phyloP scores from a whole-genome alignment of 257 asterid genomes.

The Echium plantagineum region DNA sequence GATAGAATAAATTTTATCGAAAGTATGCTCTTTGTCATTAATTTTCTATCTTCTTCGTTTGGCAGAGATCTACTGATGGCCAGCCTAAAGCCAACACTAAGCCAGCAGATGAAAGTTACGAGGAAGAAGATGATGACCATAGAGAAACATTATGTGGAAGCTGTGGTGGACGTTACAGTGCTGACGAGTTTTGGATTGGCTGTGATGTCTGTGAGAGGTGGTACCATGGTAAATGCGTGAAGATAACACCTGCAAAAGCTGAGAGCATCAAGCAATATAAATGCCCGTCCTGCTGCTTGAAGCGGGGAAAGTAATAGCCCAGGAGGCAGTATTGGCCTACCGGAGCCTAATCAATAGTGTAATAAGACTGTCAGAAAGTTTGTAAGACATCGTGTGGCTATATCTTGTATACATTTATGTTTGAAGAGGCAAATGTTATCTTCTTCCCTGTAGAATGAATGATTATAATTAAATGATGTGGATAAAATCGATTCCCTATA shows the following conservation, averaged over 20 bases:
- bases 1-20: background rate
- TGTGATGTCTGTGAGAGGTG: conserved; percentile 84
- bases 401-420: conserved; percentile 14
- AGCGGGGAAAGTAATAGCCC: conserved; percentile 52
- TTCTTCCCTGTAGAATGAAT: conserved; percentile 10
- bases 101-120: conserved; percentile 51
- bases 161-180: conserved; percentile 78
- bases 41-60: conserved; percentile 2
- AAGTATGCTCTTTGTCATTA: background rate
- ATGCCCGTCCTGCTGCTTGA: conserved; percentile 81
- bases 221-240: conserved; percentile 92
- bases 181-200: conserved; percentile 95
- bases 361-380: no score
- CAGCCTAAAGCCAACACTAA: conserved; percentile 54
- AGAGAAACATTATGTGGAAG: conserved; percentile 80
- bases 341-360: conserved; percentile 20
- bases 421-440: conserved; percentile 11
- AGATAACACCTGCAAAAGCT: conserved; percentile 89
- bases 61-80: conserved; percentile 60
- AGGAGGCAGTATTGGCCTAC: background rate
- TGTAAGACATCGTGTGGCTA: no score
- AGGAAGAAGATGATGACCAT: conserved; percentile 75
- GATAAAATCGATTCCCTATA: no score
- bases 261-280: conserved; percentile 87
- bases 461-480: background rate